phyloP scores from a whole-genome alignment of 495 filamentous ascomycete species.

The Hypomontagnella submonticulosa region DNA sequence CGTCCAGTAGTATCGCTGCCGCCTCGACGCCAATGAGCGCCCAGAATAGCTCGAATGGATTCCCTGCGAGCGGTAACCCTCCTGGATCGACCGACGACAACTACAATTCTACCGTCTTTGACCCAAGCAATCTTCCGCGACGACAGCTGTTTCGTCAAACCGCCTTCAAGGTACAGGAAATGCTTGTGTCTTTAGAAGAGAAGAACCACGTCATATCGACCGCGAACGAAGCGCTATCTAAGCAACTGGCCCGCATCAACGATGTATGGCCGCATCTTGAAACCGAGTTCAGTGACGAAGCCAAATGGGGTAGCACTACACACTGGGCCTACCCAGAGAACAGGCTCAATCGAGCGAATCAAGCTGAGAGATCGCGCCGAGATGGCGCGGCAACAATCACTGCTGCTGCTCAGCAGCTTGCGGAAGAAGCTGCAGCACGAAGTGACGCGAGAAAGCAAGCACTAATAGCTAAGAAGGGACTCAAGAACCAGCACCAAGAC shows the following conservation, averaged over 20 bases:
- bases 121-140: slow-evolving; percentile 65
- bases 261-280: slow-evolving; percentile 85
- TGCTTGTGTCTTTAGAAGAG: slow-evolving; percentile 89
- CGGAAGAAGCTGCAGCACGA: slow-evolving; percentile 80
- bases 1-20: slow-evolving; percentile 54
- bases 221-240: slow-evolving; percentile 86
- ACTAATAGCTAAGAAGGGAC: slow-evolving; percentile 74
- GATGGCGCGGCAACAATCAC: slow-evolving; percentile 78
- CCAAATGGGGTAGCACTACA: slow-evolving; percentile 86
- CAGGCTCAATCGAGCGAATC: slow-evolving; percentile 69
- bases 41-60: slow-evolving; percentile 57
- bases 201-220: slow-evolving; percentile 95
- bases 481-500: slow-evolving; percentile 72
- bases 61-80: slow-evolving; percentile 42
- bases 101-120: slow-evolving; percentile 53
- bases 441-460: slow-evolving; percentile 86
- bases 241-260: slow-evolving; percentile 85
- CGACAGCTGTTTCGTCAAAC: slow-evolving; percentile 73
- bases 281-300: slow-evolving; percentile 90
- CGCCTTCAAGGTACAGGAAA: slow-evolving; percentile 70
- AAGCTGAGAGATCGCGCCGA: slow-evolving; percentile 76
- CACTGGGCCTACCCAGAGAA: slow-evolving; percentile 98
- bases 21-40: slow-evolving; percentile 57
- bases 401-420: slow-evolving; percentile 73
- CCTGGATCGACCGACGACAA: slow-evolving; percentile 54